These are phyloP conservation scores for Ophiognomonia clavigignenti-juglandacearum DNA, from an alignment of 2,329 filamentous ascomycete genomes.

Conservation along the genomic window DNA sequence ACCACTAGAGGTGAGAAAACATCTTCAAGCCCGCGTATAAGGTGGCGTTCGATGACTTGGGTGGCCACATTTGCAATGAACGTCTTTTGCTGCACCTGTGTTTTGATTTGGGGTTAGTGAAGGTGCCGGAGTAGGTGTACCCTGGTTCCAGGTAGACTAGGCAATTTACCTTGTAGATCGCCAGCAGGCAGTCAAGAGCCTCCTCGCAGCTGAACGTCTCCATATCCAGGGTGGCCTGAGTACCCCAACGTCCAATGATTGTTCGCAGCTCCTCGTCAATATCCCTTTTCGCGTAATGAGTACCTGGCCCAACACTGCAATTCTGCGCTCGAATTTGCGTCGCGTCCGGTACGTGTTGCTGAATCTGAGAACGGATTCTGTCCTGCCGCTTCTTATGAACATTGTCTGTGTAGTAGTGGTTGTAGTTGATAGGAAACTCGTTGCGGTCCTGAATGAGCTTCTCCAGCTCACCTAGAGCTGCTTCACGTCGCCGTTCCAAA, in stretches of 20 bases:
- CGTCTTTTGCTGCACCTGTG: not conserved
- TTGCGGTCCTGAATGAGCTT: not conserved
- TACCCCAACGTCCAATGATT: not conserved
- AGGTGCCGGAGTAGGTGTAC: not conserved
- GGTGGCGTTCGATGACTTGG: constrained; percentile 6
- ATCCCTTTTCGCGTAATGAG: not conserved
- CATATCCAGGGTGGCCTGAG: too few species aligned
- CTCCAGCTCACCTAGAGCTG: not conserved
- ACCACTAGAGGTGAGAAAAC: constrained; percentile 3
- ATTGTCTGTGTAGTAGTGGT: constrained; percentile 3
- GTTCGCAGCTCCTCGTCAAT: not conserved
- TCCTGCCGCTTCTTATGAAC: not conserved
- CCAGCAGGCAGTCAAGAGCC: constrained; percentile 2
- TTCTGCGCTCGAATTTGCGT: too few species aligned
- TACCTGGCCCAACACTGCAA: too few species aligned
- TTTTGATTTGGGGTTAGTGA: too few species aligned
- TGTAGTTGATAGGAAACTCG: constrained; percentile 3
- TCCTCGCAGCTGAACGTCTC: constrained; percentile 4
- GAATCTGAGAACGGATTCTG: not conserved
- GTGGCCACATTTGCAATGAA: constrained; percentile 7
- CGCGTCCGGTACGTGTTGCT: accelerated
- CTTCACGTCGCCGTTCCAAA: not conserved
- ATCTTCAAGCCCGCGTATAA: not conserved
- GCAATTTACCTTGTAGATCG: constrained; percentile 7
- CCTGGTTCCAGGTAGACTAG: too few species aligned